Conservation (phyloP, 768 basidiomycete genomes). For the Pulveroboletus ravenelii region DNA sequence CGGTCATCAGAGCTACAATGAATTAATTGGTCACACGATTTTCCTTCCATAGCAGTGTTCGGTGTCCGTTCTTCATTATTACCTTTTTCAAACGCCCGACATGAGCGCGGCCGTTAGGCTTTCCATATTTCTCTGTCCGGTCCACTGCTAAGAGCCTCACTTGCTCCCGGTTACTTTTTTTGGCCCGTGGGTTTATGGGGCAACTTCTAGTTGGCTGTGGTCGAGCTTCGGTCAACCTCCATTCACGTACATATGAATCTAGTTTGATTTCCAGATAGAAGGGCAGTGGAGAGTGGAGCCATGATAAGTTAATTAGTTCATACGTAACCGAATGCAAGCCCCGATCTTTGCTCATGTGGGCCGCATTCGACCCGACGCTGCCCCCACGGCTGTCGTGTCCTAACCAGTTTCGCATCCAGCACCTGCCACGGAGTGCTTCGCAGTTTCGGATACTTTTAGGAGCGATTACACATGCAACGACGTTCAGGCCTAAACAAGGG, state of each 20-base stretch:
- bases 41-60: too few species aligned
- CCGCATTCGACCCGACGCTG: slow-evolving; percentile 2
- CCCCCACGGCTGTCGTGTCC: slow-evolving; percentile 1
- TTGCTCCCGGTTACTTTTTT: too few species aligned
- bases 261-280: neutral
- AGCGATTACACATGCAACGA: slow-evolving; percentile 52
- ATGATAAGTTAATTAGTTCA: neutral
- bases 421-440: neutral
- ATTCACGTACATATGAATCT: neutral
- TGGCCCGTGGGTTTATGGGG: too few species aligned
- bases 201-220: too few species aligned
- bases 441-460: neutral
- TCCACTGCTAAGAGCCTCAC: too few species aligned
- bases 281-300: neutral
- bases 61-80: too few species aligned
- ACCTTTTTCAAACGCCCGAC: too few species aligned
- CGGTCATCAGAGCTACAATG: too few species aligned
- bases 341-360: neutral
- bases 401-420: neutral
- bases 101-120: too few species aligned
- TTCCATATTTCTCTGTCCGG: too few species aligned
- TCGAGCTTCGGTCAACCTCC: neutral
- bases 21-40: too few species aligned
- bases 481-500: slow-evolving; percentile 44
- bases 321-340: neutral